Base-by-base conservation (phyloP, 768 basidiomycete genomes). In the Mycena metata region DNA sequence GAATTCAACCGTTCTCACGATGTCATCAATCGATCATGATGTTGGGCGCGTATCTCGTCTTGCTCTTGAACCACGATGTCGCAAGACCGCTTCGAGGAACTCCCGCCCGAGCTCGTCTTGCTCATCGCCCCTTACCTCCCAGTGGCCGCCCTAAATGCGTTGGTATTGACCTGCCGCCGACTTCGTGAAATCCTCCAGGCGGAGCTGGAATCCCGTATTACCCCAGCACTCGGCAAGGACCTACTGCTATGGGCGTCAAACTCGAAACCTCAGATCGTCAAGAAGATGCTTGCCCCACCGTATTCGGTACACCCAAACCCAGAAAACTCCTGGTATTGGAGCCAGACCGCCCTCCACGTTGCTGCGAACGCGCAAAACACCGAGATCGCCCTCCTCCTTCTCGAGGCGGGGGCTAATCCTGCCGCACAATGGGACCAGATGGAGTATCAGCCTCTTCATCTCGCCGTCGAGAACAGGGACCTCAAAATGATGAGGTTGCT, bases 321-420 rank as follows among this genome's bases (percentile, higher is more conserved):
- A 30, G 30, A 30, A 30, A 30, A 3, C 16, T 51, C 26, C 50
- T 24, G 15, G 50, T 4, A 5, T 15, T 30, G 7, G 15, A 26
- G 30, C 6, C 30, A 17, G 15, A 51, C 50, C 4, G 24, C 50
- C 6, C 50, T 51, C 24, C 50, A 51, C 50, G 26, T 30, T 13
- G 49, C 49, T 16, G 83, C 82, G 67, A 89, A 85, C 67, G 87
- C 87, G 11, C 41, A 42, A 12, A 42, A 55, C 26, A 46, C 39
- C 46, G 57, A 66, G 51, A 24, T 42, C 49, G 16, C 62, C 42
- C 15, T 10, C 39, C 23, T 50, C 10, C 49, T 50, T 23, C 49
- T 50, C 13, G 49, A 3, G 3, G 49, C 49, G 5, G 49, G 49
- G 0, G 49, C 49, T 4, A 23, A 50, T 16, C 26, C 49, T 3